phyloP scores from a whole-genome alignment of 129 eudicot genomes.

The Flaveria bidentis region DNA sequence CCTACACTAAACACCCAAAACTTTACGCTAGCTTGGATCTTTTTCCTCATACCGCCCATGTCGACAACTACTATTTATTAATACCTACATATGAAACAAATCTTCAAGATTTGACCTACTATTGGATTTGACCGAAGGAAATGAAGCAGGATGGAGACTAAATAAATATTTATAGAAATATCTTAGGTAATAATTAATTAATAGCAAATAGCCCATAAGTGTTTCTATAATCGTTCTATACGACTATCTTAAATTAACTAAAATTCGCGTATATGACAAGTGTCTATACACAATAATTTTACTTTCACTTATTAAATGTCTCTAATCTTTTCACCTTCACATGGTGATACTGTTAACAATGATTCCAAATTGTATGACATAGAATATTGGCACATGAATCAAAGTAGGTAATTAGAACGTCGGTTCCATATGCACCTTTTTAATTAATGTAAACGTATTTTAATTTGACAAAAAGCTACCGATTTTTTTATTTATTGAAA shows the following conservation, averaged over 20 bases:
- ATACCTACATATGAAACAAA: neutral
- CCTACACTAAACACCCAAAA: neutral
- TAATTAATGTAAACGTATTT: neutral
- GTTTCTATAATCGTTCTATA: conserved; percentile 6
- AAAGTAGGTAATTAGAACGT: conserved; percentile 26
- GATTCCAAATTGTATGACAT: conserved; percentile 14
- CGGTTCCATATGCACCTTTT: neutral
- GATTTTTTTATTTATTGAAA: neutral
- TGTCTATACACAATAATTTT: neutral
- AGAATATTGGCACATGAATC: conserved; percentile 32
- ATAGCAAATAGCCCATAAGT: neutral
- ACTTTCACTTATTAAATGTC: neutral
- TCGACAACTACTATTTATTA: neutral
- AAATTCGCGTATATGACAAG: neutral
- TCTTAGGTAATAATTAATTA: neutral
- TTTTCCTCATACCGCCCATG: neutral
- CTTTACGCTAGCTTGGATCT: neutral
- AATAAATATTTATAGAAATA: neutral
- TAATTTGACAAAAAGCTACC: neutral
- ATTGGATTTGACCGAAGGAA: neutral
- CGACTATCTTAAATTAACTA: neutral
- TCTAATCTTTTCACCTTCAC: conserved; percentile 18
- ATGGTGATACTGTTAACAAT: conserved; percentile 20
- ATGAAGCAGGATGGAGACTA: neutral
- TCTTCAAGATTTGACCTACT: neutral